Evolutionary conservation across 345 rosid species (phyloP).

Genomic region (Eutrema japonicum): DNA sequence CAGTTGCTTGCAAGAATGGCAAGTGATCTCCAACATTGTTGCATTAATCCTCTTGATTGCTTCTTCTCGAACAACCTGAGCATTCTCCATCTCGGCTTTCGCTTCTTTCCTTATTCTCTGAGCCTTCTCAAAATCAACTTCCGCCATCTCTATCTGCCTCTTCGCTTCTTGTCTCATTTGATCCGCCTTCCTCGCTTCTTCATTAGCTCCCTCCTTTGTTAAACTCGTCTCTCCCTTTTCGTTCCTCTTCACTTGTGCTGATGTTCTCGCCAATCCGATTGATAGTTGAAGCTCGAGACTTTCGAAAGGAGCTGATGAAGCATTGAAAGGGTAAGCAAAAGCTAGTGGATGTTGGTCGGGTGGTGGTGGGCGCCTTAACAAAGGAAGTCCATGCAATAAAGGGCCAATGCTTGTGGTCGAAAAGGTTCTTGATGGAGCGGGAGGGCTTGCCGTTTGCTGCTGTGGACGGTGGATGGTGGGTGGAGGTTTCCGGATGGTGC

Average conservation of each 20-base stretch:
- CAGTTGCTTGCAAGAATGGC: slow-evolving; percentile 74
- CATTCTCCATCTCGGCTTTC: slow-evolving; percentile 74
- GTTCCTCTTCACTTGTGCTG: slow-evolving; percentile 17
- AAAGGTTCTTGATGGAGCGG: slow-evolving; percentile 63
- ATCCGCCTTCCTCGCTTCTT: slow-evolving; percentile 62
- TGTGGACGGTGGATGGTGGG: slow-evolving; percentile 47
- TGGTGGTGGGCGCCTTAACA: slow-evolving; percentile 49
- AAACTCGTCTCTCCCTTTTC: slow-evolving; percentile 42
- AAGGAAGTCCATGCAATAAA: slow-evolving; percentile 45
- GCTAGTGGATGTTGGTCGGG: slow-evolving; percentile 37
- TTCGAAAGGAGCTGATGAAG: slow-evolving; percentile 28
- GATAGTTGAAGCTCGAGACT: slow-evolving; percentile 42
- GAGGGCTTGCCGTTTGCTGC: slow-evolving; percentile 41
- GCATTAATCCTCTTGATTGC: slow-evolving; percentile 69
- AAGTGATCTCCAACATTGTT: slow-evolving; percentile 72
- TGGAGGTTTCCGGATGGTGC: slow-evolving; percentile 62
- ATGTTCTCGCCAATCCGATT: slow-evolving; percentile 45
- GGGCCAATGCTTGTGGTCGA: slow-evolving; percentile 61
- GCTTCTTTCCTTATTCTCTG: slow-evolving; percentile 81
- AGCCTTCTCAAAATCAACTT: slow-evolving; percentile 76
- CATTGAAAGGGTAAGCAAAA: slow-evolving; percentile 30
- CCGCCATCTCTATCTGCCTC: slow-evolving; percentile 77
- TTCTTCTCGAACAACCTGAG: slow-evolving; percentile 58
- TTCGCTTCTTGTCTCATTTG: slow-evolving; percentile 69
- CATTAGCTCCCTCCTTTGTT: slow-evolving; percentile 48